phyloP scores from a whole-genome alignment of 306 rosid species.

The Clitoria ternatea region DNA sequence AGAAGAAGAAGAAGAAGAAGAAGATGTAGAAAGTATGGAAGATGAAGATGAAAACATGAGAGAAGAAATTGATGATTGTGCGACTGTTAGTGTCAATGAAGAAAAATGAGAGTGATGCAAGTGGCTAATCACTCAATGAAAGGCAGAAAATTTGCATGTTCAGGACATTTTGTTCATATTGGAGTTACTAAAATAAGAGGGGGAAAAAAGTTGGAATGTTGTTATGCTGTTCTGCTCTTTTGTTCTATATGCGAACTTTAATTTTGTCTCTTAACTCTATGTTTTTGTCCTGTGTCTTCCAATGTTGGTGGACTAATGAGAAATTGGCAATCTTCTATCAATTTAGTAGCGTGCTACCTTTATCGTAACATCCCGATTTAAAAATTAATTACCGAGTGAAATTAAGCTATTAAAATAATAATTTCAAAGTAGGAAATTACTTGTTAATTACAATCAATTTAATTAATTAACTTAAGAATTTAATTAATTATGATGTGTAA shows the following conservation, averaged over 20 bases:
- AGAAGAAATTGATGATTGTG: slow-evolving; percentile 10
- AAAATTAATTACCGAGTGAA: too few relatives aligned
- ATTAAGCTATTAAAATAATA: too few relatives aligned
- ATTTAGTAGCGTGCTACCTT: background rate
- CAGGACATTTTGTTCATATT: background rate
- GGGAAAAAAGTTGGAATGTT: background rate
- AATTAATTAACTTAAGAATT: too few relatives aligned
- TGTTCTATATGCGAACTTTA: background rate
- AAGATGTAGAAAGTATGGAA: slow-evolving; percentile 3
- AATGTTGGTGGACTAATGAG: background rate
- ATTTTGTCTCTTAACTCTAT: background rate
- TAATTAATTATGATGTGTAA: too few relatives aligned
- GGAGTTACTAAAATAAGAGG: background rate
- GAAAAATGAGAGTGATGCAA: slow-evolving; percentile 18
- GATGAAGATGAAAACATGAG: slow-evolving; percentile 12
- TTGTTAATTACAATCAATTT: too few relatives aligned
- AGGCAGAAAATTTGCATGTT: background rate
- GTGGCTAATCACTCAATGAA: slow-evolving; percentile 1
- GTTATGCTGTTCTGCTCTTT: background rate
- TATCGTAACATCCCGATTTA: too few relatives aligned
- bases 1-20: slow-evolving; percentile 23
- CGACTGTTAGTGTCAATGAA: slow-evolving; percentile 18
- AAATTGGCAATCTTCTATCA: background rate
- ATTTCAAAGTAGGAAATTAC: too few relatives aligned
- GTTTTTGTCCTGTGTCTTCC: background rate